A percentile compares a stretch with the other conserved stretches of the same genome.
Conservation (phyloP, 2,329 filamentous ascomycete genomes). For the Colletotrichum lini region DNA sequence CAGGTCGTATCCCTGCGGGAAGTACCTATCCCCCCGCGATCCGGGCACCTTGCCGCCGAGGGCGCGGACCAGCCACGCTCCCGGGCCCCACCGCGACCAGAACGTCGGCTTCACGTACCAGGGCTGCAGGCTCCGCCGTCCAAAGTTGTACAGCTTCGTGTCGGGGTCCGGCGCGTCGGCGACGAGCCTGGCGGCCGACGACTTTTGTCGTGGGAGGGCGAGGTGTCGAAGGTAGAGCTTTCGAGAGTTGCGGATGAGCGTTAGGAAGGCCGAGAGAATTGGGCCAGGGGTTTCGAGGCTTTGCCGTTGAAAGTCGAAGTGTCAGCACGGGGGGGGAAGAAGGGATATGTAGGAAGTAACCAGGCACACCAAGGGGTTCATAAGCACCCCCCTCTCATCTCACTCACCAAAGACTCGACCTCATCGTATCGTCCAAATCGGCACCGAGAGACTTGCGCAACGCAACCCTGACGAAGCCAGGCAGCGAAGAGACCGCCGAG, state of each 20-base stretch:
- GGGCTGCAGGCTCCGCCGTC: slow-evolving; percentile 62
- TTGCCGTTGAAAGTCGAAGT: background rate
- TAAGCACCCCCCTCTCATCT: background rate
- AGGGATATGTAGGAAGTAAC: no score
- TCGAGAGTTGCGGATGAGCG: slow-evolving; percentile 57
- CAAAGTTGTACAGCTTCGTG: slow-evolving; percentile 57
- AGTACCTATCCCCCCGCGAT: slow-evolving; percentile 60
- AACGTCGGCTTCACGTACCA: slow-evolving; percentile 67
- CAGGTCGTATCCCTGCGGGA: slow-evolving; percentile 63
- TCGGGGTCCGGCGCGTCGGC: slow-evolving; percentile 57
- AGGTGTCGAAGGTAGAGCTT: slow-evolving; percentile 64
- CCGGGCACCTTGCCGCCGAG: slow-evolving; percentile 63
- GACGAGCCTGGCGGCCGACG: slow-evolving; percentile 51
- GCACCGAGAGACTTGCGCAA: slow-evolving; percentile 38
- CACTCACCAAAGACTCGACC: slow-evolving; percentile 37
- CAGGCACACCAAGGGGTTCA: slow-evolving; percentile 45
- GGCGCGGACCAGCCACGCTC: slow-evolving; percentile 59
- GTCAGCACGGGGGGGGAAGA: slow-evolving; percentile 7
- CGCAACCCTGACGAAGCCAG: slow-evolving; percentile 29
- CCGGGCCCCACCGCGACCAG: slow-evolving; percentile 63
- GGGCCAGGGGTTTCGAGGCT: slow-evolving; percentile 26
- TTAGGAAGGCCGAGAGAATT: slow-evolving; percentile 49
- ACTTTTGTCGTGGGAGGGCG: slow-evolving; percentile 61
- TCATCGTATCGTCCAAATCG: slow-evolving; percentile 40
- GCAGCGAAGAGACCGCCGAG: slow-evolving; percentile 52